Conservation (phyloP, 1,284 basidiomycete genomes). For the Lentinula novae-zelandiae region DNA sequence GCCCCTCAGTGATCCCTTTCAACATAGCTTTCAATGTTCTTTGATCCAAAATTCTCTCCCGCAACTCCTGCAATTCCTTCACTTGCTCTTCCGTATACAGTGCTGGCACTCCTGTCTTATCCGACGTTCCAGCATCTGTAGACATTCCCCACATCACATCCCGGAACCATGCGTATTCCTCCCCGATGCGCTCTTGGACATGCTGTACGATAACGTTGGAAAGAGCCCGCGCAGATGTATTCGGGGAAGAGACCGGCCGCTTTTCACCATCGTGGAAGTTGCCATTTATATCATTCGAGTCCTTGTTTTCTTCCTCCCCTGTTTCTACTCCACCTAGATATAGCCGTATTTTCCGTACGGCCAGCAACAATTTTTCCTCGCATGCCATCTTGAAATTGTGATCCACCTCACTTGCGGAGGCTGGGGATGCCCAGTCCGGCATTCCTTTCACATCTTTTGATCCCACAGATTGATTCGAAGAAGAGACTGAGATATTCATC, state of each 20-base stretch:
- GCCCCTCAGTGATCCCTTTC: constrained; percentile 1
- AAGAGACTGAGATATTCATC: background rate
- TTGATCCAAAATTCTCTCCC: constrained; percentile 8
- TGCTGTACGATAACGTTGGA: constrained; percentile 7
- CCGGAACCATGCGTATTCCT: constrained; percentile 12
- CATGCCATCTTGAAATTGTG: constrained; percentile 6
- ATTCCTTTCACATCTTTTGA: constrained; percentile 7
- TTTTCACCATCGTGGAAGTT: background rate
- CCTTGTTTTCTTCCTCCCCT: background rate
- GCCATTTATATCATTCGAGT: background rate
- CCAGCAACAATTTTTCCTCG: background rate
- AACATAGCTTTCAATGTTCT: constrained; percentile 4
- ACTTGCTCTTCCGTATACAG: constrained; percentile 5
- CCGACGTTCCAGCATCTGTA: background rate
- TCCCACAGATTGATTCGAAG: background rate
- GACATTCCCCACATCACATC: constrained; percentile 9
- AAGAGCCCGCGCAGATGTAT: constrained; percentile 4
- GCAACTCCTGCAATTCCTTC: constrained; percentile 6
- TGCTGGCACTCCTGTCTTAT: background rate
- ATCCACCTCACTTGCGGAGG: constrained; percentile 2
- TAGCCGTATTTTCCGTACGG: constrained; percentile 6
- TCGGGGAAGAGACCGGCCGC: background rate
- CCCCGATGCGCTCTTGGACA: constrained; percentile 10
- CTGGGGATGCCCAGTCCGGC: constrained; percentile 7
- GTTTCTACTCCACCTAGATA: constrained; percentile 2